Conservation (phyloP, 2,329 filamentous ascomycete species). For the Metarhizium sp. region DNA sequence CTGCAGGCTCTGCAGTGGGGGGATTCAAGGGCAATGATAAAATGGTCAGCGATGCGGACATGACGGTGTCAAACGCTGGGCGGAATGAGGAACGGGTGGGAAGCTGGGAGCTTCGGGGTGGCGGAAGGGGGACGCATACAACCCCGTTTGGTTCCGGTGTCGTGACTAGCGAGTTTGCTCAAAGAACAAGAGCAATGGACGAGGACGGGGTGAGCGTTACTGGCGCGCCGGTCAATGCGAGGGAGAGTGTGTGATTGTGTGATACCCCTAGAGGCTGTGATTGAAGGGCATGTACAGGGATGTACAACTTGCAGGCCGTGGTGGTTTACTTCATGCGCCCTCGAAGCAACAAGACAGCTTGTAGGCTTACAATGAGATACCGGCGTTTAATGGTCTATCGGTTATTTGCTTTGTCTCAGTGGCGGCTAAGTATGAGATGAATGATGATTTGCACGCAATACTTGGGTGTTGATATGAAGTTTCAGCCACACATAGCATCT, state of each 20-base stretch:
- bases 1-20: slow-evolving; percentile 10
- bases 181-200: slow-evolving; percentile 12
- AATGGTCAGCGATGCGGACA: slow-evolving; percentile 33
- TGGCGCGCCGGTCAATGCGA: slow-evolving; percentile 26
- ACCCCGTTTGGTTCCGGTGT: slow-evolving; percentile 11
- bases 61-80: slow-evolving; percentile 29
- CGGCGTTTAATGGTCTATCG: too few relatives aligned
- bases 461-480: too few relatives aligned
- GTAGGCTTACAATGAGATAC: too few relatives aligned
- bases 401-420: too few relatives aligned
- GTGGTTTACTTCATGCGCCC: too few relatives aligned
- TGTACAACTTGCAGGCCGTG: too few relatives aligned
- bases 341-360: too few relatives aligned
- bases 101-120: slow-evolving; percentile 37
- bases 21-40: slow-evolving; percentile 38
- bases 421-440: too few relatives aligned
- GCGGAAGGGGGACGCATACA: slow-evolving; percentile 9
- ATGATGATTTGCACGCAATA: too few relatives aligned
- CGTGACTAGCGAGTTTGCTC: slow-evolving; percentile 14
- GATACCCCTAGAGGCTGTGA: too few relatives aligned
- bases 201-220: slow-evolving; percentile 27
- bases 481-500: too few relatives aligned
- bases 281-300: too few relatives aligned
- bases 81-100: slow-evolving; percentile 34
- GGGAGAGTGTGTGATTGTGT: slow-evolving; percentile 26